phyloP scores from a whole-genome alignment of 208 protist genomes.

The Trichomonas tenax region DNA sequence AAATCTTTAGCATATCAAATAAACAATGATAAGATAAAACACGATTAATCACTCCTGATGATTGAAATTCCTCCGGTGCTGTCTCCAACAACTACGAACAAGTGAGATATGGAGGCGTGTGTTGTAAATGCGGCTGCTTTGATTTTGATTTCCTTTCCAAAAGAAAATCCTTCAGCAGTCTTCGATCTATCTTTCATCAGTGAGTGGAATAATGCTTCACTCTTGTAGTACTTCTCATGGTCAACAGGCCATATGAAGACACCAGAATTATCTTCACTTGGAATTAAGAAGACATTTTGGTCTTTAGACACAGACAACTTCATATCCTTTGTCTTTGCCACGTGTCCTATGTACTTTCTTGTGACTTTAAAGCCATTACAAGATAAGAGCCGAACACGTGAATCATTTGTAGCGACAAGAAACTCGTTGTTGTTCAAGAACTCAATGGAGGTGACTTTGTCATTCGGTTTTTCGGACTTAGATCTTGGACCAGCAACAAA shows the following conservation, averaged over 20 bases:
- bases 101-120: neutral
- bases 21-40: too few species aligned
- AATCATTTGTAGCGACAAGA: neutral
- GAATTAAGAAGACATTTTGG: neutral
- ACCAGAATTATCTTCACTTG: neutral
- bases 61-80: neutral
- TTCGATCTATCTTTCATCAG: neutral
- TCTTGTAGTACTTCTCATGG: neutral
- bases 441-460: neutral
- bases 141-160: neutral
- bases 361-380: neutral
- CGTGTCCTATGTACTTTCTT: neutral
- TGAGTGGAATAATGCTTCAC: too few species aligned
- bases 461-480: neutral
- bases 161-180: neutral
- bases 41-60: too few species aligned
- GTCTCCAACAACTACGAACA: neutral
- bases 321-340: neutral
- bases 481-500: neutral
- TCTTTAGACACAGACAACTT: neutral
- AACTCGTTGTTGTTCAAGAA: neutral
- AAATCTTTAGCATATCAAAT: too few species aligned
- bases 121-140: neutral
- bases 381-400: neutral
- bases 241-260: neutral